These are phyloP conservation scores for Verticillium nonalfalfae DNA, from an alignment of 2,329 filamentous ascomycete genomes.

Conservation along the genomic window DNA sequence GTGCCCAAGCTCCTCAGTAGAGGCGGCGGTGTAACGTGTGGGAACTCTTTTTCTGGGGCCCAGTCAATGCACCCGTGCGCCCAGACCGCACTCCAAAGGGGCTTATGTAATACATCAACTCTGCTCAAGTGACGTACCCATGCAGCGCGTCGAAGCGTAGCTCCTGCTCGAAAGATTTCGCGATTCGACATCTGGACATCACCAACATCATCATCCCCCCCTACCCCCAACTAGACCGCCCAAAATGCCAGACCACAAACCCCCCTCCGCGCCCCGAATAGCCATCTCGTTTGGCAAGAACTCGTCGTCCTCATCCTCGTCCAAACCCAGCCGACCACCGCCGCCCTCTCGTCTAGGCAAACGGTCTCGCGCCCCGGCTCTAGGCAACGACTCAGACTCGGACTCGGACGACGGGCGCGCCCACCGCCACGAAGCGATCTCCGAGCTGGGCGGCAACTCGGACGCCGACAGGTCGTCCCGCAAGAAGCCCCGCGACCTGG, in stretches of 20 bases:
- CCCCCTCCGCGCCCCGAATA: constrained; percentile 4
- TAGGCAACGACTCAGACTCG: constrained; percentile 35
- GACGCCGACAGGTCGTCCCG: constrained; percentile 13
- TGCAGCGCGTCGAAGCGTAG: not conserved
- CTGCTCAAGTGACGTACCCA: not conserved
- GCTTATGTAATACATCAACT: not conserved
- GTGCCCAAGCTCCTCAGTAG: not conserved
- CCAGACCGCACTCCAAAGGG: no score
- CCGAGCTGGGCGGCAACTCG: constrained; percentile 43
- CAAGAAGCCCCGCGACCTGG: constrained; percentile 28
- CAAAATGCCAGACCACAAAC: constrained; percentile 9
- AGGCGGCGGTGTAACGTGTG: not conserved
- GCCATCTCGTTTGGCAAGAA: constrained; percentile 11
- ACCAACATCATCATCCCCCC: not conserved
- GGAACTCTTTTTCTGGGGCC: not conserved
- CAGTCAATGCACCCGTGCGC: not conserved
- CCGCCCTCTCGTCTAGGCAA: constrained; percentile 42
- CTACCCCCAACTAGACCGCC: not conserved
- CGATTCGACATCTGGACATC: not conserved
- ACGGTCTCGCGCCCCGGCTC: constrained; percentile 34
- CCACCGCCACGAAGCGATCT: constrained; percentile 37
- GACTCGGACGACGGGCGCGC: constrained; percentile 28
- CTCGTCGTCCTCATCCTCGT: not conserved
- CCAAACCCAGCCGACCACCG: not conserved
- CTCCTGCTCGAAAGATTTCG: not conserved